These are phyloP conservation scores for Botrytis deweyae DNA, from an alignment of 2,329 filamentous ascomycete genomes.

Conservation along the genomic window DNA sequence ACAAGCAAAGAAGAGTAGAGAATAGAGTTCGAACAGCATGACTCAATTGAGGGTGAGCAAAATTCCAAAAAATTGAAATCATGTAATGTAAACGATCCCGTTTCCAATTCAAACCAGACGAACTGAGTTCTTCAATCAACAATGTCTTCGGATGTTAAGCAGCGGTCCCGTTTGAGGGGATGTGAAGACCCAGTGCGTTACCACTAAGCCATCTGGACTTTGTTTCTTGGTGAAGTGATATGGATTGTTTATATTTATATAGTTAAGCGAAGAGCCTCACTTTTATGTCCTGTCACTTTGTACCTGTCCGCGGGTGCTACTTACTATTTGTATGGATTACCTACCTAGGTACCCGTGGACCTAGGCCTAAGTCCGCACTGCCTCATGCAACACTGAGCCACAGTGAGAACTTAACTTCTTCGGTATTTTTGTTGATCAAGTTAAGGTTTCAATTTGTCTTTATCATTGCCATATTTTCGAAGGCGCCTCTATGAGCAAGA, in stretches of 20 bases:
- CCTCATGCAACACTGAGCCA: background rate
- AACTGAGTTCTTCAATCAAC: background rate
- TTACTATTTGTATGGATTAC: too few relatives aligned
- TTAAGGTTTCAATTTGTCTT: background rate
- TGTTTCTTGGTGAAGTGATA: background rate
- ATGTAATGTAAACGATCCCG: background rate
- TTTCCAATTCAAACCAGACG: background rate
- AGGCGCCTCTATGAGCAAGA: background rate
- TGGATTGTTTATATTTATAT: background rate
- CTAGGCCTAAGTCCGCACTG: background rate
- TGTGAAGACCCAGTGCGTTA: background rate
- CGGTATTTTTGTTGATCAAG: background rate
- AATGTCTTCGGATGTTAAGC: background rate
- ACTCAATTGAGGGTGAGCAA: background rate
- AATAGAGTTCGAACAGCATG: background rate
- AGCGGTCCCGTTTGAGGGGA: background rate
- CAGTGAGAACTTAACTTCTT: background rate
- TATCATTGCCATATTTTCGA: background rate
- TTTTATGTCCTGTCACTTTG: background rate
- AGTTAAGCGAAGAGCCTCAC: background rate
- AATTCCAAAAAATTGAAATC: background rate
- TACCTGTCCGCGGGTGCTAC: background rate
- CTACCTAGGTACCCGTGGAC: too few relatives aligned
- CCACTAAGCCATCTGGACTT: background rate
- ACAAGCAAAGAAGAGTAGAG: background rate